Base-by-base conservation (phyloP, 805 yeast genomes). In the Candida chauliodis region DNA sequence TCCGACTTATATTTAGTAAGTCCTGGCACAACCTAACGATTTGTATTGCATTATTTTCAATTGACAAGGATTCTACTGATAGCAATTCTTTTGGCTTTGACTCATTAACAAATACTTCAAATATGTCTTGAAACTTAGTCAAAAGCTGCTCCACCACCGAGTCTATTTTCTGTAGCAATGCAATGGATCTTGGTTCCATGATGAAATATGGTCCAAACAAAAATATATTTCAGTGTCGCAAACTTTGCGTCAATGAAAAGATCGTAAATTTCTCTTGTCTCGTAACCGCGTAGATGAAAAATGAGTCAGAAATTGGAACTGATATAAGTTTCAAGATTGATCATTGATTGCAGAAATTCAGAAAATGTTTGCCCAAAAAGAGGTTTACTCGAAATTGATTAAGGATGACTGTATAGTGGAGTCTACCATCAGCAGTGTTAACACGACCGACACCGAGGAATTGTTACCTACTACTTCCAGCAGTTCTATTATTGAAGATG, bases 21-120 rank as follows among this genome's bases (percentile, higher is more conserved):
- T 78, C 82, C 45, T 77, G 79, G 29, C 78, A 69, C 11, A 76
- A 57, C 37, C 79, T 56, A 8, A 76, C 66, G 2, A 77, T 75
- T 1, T 71, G 63, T 38, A 73, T 58, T 0, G 80, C 69, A 45
- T 75, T 74, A 15, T 76, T 63, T 47, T 77, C 81, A 18, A 78
- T 73, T 13, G 77, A 77, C 14, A 78, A 56, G 23, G 77, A 68
- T 45, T 77, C 81, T n/a, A 75, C 72, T 0, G 80, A 73, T 24
- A 67, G 46, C 17, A 63, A 46, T 42, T 69, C 74, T 30, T 59
- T 58, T 11, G 71, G 58, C 41, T 68, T 68, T 39, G 62, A 70
- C 37, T 59, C 59, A 21, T 63, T 58, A 26, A 65, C 55, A 11
- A 77, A 65, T 2, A 74, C 65, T 40, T 74, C 78, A 34, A 76